phyloP scores from a whole-genome alignment of 306 rosid genomes.

The Glycine soja region DNA sequence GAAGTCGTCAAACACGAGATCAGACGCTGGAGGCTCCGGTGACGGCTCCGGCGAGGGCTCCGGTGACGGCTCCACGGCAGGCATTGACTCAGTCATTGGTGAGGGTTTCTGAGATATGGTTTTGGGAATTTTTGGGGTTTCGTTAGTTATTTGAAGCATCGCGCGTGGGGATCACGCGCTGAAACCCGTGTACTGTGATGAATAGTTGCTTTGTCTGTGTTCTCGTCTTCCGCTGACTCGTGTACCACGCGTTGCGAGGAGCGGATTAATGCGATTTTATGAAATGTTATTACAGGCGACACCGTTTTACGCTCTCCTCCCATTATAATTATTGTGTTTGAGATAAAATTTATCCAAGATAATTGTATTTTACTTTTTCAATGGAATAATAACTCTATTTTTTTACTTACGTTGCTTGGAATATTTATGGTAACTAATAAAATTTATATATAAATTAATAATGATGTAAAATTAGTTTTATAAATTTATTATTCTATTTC shows the following conservation, averaged over 20 bases:
- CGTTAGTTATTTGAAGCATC: slow-evolving; percentile 4
- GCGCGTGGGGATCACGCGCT: slow-evolving; percentile 42
- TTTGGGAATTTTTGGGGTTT: slow-evolving; percentile 11
- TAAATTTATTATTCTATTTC: too few relatives aligned
- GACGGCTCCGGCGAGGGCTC: background rate
- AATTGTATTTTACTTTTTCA: too few relatives aligned
- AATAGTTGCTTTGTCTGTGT: background rate
- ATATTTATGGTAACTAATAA: too few relatives aligned
- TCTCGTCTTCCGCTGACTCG: background rate
- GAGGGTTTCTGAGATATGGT: slow-evolving; percentile 29
- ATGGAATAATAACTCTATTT: too few relatives aligned
- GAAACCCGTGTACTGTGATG: background rate
- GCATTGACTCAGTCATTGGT: slow-evolving; percentile 52
- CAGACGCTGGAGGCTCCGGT: slow-evolving; percentile 5
- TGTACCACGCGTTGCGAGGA: background rate
- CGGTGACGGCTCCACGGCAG: slow-evolving; percentile 17
- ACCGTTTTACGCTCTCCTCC: too few relatives aligned
- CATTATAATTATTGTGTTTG: too few relatives aligned
- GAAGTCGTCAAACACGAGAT: slow-evolving; percentile 42
- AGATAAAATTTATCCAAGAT: too few relatives aligned
- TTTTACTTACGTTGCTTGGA: too few relatives aligned
- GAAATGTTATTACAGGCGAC: too few relatives aligned
- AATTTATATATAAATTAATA: too few relatives aligned
- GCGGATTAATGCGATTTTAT: background rate
- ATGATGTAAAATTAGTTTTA: too few relatives aligned